Base-by-base conservation (phyloP, 257 asterid genomes). In the Solanum raphanifolium region DNA sequence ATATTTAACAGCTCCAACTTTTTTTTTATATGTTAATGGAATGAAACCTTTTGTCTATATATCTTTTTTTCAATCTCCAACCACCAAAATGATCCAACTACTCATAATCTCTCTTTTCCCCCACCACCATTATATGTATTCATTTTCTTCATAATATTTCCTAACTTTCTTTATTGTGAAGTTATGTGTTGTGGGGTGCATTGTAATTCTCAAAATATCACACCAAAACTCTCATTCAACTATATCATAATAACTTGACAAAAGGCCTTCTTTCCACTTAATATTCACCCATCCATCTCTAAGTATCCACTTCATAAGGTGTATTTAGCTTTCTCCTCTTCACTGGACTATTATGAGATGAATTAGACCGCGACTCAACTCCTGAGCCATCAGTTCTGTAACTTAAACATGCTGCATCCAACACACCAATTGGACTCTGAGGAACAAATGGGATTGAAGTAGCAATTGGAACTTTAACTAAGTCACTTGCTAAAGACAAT, bases 381-480 rank as follows among this genome's bases (percentile, higher is more conserved):
- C 88, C 85, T 32, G 88, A 73, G 29, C 87, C 92, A 71, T 92
- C 94, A 71, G 87, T 89, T 88, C 52, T 85, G 83, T 83, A 92
- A 87, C 94, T 89, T 87, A 90, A 86, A 85, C 93, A 90, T 25
- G 91, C 90, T 52, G 91, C 92, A 86, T 92, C 93, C 86, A 92
- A 90, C 87, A 90, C 91, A 52, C 91, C 94, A 29, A 88, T 89
- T 39, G 91, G 91, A 75, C 91, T 90, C 83, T 87, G 90, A 85
- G 92, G 92, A 76, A 84, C 87, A 9, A 87, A 86, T 87, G 87
- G 83, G 41, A 38, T 86, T n/a, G 83, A 84, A 74, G 74, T 39
- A 36, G 83, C 62, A 79, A 73, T 88, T 55, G 89, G 90, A 87
- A 27, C 52, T 86, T 39, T 76, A 68, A 39, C 72, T 15, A 89